Evolutionary conservation across 176 grass and related monocot species (phyloP).

Genomic region (Eleusine coracana): DNA sequence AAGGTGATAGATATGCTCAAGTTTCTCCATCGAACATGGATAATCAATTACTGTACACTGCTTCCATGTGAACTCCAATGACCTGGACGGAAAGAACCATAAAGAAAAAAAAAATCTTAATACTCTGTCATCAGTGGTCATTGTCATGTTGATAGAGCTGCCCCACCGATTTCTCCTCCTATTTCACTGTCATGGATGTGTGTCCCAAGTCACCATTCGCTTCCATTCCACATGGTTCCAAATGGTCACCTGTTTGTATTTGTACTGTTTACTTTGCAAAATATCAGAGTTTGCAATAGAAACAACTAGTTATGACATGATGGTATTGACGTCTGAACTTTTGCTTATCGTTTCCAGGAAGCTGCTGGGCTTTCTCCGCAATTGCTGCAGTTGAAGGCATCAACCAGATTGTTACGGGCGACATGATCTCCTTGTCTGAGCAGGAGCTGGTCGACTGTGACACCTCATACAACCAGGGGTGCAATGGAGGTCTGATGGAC

Average conservation of each 20-base stretch:
- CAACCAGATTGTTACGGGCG: constrained; percentile 69
- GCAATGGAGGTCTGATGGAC: constrained; percentile 93
- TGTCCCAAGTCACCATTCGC: neutral
- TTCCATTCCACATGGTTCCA: neutral
- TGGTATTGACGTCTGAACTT: constrained; percentile 6
- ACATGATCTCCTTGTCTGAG: constrained; percentile 73
- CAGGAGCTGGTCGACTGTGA: constrained; percentile 93
- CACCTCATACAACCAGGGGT: constrained; percentile 81
- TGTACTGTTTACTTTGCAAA: neutral
- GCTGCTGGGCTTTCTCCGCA: constrained; percentile 90
- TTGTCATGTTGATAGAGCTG: constrained; percentile 31
- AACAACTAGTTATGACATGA: neutral
- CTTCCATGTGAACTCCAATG: constrained; percentile 3
- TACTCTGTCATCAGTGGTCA: constrained; percentile 3
- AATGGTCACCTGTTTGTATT: neutral
- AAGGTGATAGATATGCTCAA: neutral
- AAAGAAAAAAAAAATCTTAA: neutral
- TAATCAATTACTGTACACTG: neutral
- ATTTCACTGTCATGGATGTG: neutral
- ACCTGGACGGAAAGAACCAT: neutral
- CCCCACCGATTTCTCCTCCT: neutral
- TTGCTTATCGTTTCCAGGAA: constrained; percentile 51
- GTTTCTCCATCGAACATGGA: constrained; percentile 45
- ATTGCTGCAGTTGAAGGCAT: constrained; percentile 81
- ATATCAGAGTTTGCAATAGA: neutral